phyloP scores from a whole-genome alignment of 768 basidiomycete species.

The Auriscalpium orientale region DNA sequence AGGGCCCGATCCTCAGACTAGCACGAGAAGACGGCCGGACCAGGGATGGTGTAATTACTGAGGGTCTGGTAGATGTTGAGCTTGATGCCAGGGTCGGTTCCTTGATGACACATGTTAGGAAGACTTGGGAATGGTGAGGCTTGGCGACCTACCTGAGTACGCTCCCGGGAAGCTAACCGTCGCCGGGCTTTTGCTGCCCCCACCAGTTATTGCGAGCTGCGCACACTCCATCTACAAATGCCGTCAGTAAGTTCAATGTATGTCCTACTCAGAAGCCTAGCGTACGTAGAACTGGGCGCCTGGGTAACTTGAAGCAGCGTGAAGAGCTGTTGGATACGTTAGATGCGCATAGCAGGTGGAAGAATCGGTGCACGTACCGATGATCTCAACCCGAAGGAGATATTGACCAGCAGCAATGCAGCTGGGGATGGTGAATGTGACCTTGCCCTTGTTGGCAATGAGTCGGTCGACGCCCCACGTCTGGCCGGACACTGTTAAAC shows the following conservation, averaged over 20 bases:
- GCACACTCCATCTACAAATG: slow-evolving; percentile 29
- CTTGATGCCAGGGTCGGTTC: slow-evolving; percentile 28
- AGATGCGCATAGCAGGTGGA: neutral
- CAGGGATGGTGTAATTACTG: slow-evolving; percentile 23
- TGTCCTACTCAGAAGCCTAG: neutral
- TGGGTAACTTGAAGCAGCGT: slow-evolving; percentile 37
- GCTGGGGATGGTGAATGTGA: slow-evolving; percentile 25
- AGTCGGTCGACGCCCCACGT: slow-evolving; percentile 42
- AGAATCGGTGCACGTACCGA: slow-evolving; percentile 25
- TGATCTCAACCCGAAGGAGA: slow-evolving; percentile 35
- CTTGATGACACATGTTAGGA: slow-evolving; percentile 5
- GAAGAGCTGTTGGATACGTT: slow-evolving; percentile 29
- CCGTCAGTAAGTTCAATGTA: neutral
- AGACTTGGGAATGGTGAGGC: neutral
- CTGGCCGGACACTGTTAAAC: slow-evolving; percentile 22
- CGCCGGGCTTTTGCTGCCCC: slow-evolving; percentile 23
- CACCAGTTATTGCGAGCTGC: slow-evolving; percentile 30
- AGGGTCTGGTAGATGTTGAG: slow-evolving; percentile 27
- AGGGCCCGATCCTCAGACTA: too few species aligned
- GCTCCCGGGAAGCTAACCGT: slow-evolving; percentile 31
- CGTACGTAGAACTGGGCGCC: slow-evolving; percentile 49
- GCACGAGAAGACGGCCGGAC: slow-evolving; percentile 23
- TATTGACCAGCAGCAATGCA: slow-evolving; percentile 22
- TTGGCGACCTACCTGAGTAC: slow-evolving; percentile 22
- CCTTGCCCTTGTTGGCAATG: slow-evolving; percentile 42